Conservation (phyloP, 345 rosid species). For the Mangifera indica region DNA sequence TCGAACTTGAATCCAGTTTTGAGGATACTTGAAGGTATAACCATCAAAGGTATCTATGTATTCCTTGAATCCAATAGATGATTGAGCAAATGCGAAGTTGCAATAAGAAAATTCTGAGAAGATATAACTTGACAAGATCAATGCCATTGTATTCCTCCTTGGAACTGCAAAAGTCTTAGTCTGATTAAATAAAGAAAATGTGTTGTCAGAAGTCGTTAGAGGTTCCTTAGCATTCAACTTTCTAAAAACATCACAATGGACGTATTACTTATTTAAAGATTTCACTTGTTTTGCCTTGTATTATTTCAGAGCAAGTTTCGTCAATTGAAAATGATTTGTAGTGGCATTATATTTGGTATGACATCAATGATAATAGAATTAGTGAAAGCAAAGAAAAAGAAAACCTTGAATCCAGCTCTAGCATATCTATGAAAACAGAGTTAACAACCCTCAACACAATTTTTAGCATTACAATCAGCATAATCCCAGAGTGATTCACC, state of each 20-base stretch:
- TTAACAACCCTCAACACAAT: neutral
- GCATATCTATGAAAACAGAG: conserved; percentile 29
- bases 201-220: conserved; percentile 30
- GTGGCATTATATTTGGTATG: neutral
- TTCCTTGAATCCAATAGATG: conserved; percentile 59
- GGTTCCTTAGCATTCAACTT: neutral
- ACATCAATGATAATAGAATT: neutral
- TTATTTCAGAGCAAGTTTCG: neutral
- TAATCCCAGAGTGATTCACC: conserved; percentile 81
- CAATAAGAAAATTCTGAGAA: conserved; percentile 38
- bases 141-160: conserved; percentile 59
- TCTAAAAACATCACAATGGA: neutral
- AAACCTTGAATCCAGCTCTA: neutral
- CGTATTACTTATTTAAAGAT: neutral
- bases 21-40: conserved; percentile 82
- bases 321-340: neutral
- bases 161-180: conserved; percentile 78
- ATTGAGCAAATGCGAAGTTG: conserved; percentile 40
- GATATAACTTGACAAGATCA: conserved; percentile 57
- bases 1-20: conserved; percentile 84
- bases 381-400: neutral
- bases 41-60: conserved; percentile 89
- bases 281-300: neutral
- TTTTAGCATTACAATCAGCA: conserved; percentile 40
- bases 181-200: conserved; percentile 46